phyloP scores from a whole-genome alignment of 2,329 filamentous ascomycete genomes.

The Penicillium glabrum region DNA sequence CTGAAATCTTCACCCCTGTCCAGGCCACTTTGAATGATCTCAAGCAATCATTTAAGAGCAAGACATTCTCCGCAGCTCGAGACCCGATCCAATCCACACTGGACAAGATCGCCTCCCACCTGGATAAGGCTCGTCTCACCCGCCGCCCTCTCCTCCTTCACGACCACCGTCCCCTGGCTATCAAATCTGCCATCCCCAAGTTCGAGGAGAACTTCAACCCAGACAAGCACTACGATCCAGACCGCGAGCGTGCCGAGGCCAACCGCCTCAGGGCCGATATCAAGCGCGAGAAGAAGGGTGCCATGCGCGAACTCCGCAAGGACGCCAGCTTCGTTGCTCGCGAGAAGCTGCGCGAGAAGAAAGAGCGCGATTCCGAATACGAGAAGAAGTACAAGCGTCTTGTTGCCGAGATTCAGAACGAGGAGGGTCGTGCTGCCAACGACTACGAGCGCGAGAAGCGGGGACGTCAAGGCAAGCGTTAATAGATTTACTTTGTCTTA shows the following conservation, averaged over 20 bases:
- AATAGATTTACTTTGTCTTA: conserved; percentile 5
- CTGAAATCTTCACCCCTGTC: conserved; percentile 72
- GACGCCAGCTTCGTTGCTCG: conserved; percentile 91
- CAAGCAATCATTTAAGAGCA: conserved; percentile 52
- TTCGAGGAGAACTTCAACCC: conserved; percentile 97
- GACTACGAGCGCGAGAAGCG: conserved; percentile 84
- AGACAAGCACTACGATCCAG: conserved; percentile 93
- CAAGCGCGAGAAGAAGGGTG: conserved; percentile 94
- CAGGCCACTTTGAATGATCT: conserved; percentile 62
- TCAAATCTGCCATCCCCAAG: conserved; percentile 85
- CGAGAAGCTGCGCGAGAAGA: conserved; percentile 88
- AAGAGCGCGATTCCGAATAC: conserved; percentile 87
- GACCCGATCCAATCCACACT: conserved; percentile 31
- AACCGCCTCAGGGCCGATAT: conserved; percentile 85
- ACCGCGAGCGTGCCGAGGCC: conserved; percentile 82
- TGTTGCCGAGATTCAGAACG: conserved; percentile 91
- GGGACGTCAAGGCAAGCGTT: conserved; percentile 66
- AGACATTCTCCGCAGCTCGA: conserved; percentile 46
- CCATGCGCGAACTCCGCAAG: conserved; percentile 89
- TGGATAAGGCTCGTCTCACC: conserved; percentile 61
- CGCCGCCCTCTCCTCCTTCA: conserved; percentile 85
- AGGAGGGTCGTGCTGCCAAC: conserved; percentile 85
- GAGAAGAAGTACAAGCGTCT: conserved; percentile 94
- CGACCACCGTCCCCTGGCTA: conserved; percentile 82
- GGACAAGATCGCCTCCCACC: conserved; percentile 38